Percentiles rank a stretch among this genome's conserved stretches.
Evolutionary conservation across 495 filamentous ascomycete genomes (phyloP).

Genomic region (Copromyces sp.): DNA sequence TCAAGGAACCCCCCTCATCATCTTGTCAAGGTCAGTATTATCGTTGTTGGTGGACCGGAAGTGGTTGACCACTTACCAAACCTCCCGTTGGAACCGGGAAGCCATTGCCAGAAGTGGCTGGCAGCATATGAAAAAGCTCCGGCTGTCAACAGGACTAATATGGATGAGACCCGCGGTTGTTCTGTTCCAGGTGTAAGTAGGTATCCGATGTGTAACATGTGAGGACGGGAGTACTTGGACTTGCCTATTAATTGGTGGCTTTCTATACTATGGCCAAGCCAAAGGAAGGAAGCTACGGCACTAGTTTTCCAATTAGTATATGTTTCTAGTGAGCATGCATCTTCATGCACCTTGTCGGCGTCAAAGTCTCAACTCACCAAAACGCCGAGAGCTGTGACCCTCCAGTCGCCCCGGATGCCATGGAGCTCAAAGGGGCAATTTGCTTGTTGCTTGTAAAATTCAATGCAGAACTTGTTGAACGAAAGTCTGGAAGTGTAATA

Average conservation of each 20-base stretch:
- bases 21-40: constrained; percentile 12
- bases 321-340: not conserved
- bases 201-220: not conserved
- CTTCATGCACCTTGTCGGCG: not conserved
- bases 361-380: constrained; percentile 21
- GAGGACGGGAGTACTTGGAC: not conserved
- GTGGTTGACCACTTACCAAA: constrained; percentile 23
- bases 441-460: not conserved
- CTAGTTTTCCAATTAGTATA: constrained; percentile 11
- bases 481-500: not conserved
- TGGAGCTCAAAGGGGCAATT: not conserved
- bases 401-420: constrained; percentile 23
- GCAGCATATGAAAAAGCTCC: constrained; percentile 25
- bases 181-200: constrained; percentile 19
- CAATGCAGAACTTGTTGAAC: not conserved
- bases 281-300: constrained; percentile 35
- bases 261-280: constrained; percentile 32
- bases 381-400: constrained; percentile 28
- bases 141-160: constrained; percentile 25
- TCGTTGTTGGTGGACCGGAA: not conserved
- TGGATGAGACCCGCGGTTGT: constrained; percentile 33
- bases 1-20: constrained; percentile 24
- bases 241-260: constrained; percentile 36
- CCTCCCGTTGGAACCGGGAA: constrained; percentile 35
- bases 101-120: constrained; percentile 33